Evolutionary conservation across 2,329 filamentous ascomycete genomes (phyloP), one percentile per base, ranked within the genome.

Genomic region (Hymenotorrendiella dingleyae): DNA sequence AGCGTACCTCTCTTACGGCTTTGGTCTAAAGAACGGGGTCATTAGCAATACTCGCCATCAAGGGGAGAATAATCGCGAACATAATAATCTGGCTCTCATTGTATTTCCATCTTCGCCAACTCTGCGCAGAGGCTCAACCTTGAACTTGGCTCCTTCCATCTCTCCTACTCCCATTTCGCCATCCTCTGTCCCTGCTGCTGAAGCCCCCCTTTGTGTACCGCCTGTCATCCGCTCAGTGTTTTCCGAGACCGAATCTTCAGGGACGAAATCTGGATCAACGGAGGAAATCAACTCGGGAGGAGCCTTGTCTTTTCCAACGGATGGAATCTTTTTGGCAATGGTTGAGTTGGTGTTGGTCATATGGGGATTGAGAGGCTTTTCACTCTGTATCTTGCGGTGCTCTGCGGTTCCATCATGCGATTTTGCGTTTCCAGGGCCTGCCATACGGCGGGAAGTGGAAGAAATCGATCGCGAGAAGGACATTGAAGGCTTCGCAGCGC

Each of bases 1-100:
- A 97, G 82, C 54, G 86, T 97, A 55, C 93, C 93, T 63, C 93
- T 82, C 69, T 98, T 98, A 57, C 93, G 86, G 65, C 86, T 93
- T 70, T 98, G 93, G 71, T 98, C 91, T 96, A 58, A 42, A 23
- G 11, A n/a, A 16, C 24, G 29, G 17, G 26, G 11, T 9, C 32
- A 46, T 50, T 45, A 39, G 28, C 22, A 9, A 23, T 33, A 27
- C 40, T 21, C 14, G 12, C 22, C 29, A 29, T 30, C 47, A 21
- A 30, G 16, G 9, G 7, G 21, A 35, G 20, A 37, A 26, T 26
- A 21, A 42, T 20, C 44, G 45, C 49, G 36, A 43, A 80, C 62
- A 86, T 67, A 85, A 72, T 61, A 98, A 78, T 53, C 93, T 81
- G 29, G 93, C 90, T 55, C 91, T 81, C 80, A 85, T 95, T 26